Evolutionary conservation across 805 yeast genomes (phyloP).

Genomic region (Tetrapisispora fleetii): DNA sequence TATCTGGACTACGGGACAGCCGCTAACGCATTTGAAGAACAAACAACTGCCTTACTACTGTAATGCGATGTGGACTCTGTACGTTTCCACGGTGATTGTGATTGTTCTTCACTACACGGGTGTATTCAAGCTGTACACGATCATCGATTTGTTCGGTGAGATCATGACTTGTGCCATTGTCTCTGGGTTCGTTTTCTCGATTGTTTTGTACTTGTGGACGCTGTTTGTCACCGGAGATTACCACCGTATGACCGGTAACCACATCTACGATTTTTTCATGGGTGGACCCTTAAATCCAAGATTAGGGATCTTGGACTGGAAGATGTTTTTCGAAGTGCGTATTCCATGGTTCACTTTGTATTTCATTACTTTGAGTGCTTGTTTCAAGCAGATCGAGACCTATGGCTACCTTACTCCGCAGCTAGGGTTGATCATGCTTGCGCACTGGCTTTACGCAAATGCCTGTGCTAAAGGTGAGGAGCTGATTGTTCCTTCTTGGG

Average conservation of each 20-base stretch:
- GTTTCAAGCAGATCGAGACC: conserved; percentile 66
- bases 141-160: conserved; percentile 77
- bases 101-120: conserved; percentile 63
- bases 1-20: conserved; percentile 90
- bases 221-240: conserved; percentile 59
- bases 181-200: conserved; percentile 61
- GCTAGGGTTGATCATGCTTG: conserved; percentile 60
- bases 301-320: conserved; percentile 82
- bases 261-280: conserved; percentile 85
- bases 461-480: conserved; percentile 98
- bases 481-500: conserved; percentile 96
- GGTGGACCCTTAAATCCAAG: conserved; percentile 97
- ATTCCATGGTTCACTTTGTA: conserved; percentile 91
- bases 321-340: conserved; percentile 96
- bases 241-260: conserved; percentile 87
- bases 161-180: conserved; percentile 87
- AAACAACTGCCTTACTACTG: conserved; percentile 86
- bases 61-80: conserved; percentile 82
- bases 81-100: conserved; percentile 50
- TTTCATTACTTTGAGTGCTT: conserved; percentile 65
- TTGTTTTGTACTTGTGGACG: conserved; percentile 61
- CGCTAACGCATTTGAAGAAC: conserved; percentile 69
- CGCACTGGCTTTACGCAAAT: conserved; percentile 91
- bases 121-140: conserved; percentile 59
- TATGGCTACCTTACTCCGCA: conserved; percentile 78